Evolutionary conservation across 1,284 basidiomycete genomes (phyloP).

Genomic region (Rhodotorula mucilaginosa): DNA sequence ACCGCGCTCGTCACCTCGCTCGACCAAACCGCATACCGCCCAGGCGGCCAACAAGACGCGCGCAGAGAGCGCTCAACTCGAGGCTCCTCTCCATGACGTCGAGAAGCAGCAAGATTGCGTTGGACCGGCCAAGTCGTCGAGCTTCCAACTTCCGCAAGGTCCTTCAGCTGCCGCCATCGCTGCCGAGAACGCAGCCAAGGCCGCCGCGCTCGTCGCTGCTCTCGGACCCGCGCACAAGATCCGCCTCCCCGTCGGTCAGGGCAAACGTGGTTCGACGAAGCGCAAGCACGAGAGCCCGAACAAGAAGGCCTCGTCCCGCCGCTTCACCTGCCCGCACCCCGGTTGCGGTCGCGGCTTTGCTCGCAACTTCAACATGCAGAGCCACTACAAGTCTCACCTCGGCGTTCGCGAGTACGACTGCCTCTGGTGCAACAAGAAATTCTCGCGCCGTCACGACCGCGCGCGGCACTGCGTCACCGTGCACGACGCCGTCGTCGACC

Average conservation of each 20-base stretch:
- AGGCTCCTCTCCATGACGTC: no score
- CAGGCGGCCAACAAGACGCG: neutral
- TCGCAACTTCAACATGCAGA: conserved; percentile 44
- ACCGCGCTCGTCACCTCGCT: neutral
- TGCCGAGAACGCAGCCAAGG: neutral
- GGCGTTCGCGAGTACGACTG: conserved; percentile 41
- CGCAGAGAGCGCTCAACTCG: no score
- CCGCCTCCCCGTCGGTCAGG: conserved; percentile 26
- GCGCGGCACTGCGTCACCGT: conserved; percentile 43
- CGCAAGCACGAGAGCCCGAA: conserved; percentile 3
- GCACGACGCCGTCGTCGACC: conserved; percentile 33
- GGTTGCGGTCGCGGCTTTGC: conserved; percentile 41
- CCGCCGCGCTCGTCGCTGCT: neutral
- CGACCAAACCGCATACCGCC: neutral
- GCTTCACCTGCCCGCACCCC: conserved; percentile 39
- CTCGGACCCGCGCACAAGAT: conserved; percentile 23
- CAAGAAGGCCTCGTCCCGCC: conserved; percentile 30
- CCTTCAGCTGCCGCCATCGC: neutral
- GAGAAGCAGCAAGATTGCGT: neutral
- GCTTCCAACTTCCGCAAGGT: neutral
- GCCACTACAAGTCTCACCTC: conserved; percentile 41
- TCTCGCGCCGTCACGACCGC: conserved; percentile 43
- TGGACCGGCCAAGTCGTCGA: conserved; percentile 3
- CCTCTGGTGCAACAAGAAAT: conserved; percentile 42
- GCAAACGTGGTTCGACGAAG: conserved; percentile 26